Base-by-base conservation (phyloP, 2,329 filamentous ascomycete species). In the Bisporella sp. region DNA sequence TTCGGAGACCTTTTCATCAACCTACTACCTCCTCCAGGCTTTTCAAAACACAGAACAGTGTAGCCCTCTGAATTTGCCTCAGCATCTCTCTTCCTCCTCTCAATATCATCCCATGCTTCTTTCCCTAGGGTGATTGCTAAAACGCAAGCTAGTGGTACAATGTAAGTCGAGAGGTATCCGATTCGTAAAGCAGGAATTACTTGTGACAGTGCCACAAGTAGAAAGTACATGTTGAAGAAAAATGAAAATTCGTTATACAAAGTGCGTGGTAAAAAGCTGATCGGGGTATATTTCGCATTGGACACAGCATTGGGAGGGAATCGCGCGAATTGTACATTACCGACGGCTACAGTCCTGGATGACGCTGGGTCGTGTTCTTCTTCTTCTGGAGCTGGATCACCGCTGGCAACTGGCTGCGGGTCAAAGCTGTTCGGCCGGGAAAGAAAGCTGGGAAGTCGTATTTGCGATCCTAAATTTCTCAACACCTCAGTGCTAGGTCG, bases 161-260 rank as follows among this genome's bases (percentile, higher is more conserved):
- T 83, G 62, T 99, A 99, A 1, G 93, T 97, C 31, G 88, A 88
- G 54, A 99, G 78, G 67, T 96, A 97, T 50, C 93, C 93, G 58
- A 99, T 96, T 49, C 90, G 82, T 49, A 99, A 72, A 28, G 87
- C 80, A 4, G 90, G 91, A 62, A 99, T 91, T 41, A 89, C 84
- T 70, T 99, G 93, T 37, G 92, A 97, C 46, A 97, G 71, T 5
- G 93, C 95, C 46, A 99, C 93, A 30, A 97, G 82, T 50, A 99
- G 75, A 68, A 99, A 99, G 68, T 99, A 99, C 75, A 97, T 89
- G 77, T 99, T 99, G 77, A 99, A 96, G 72, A 99, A 99, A 74
- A 97, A 99, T 53, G 92, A 96, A 67, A 99, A 99, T 66, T 99
- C 93, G 71, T 97, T 97, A 71, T 96, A 99, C 28, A 99, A 75